These are phyloP conservation scores for Talaromyces thailandensis DNA, from an alignment of 495 filamentous ascomycete species.

Conservation along the genomic window DNA sequence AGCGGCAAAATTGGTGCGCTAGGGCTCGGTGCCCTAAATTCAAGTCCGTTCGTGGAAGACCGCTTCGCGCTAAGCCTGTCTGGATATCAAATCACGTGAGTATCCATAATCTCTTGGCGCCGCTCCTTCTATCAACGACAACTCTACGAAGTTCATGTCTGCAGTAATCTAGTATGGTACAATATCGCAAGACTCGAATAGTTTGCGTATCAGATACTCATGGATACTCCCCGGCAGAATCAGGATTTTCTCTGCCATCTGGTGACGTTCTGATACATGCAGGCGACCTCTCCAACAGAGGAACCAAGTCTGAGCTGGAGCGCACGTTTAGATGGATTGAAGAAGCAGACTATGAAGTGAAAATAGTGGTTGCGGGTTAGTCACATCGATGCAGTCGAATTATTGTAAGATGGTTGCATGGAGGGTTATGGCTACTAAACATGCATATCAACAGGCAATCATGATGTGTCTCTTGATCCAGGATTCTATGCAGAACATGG, in stretches of 20 bases:
- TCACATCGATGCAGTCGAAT: not conserved
- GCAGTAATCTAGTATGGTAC: not conserved
- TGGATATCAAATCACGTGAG: not conserved
- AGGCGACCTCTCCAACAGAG: constrained; percentile 51
- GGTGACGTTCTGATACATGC: constrained; percentile 56
- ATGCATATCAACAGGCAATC: constrained; percentile 50
- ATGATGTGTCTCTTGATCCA: constrained; percentile 66
- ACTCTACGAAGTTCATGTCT: not conserved
- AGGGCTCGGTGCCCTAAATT: constrained; percentile 6
- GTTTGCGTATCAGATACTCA: constrained; percentile 58
- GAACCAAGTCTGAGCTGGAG: constrained; percentile 41
- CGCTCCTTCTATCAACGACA: not conserved
- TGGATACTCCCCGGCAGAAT: constrained; percentile 41
- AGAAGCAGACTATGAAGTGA: constrained; percentile 44
- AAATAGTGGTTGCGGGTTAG: constrained; percentile 51
- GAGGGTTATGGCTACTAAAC: not conserved
- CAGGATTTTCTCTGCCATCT: constrained; percentile 43
- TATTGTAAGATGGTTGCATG: not conserved
- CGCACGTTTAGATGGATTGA: constrained; percentile 49
- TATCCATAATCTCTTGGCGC: not conserved
- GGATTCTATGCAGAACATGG: constrained; percentile 52
- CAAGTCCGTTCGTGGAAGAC: not conserved
- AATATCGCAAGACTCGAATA: constrained; percentile 41
- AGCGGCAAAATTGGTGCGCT: constrained; percentile 9
- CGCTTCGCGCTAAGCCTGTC: not conserved